These are phyloP conservation scores for Chaetomium fimeti DNA, from an alignment of 495 filamentous ascomycete genomes.

Conservation along the genomic window DNA sequence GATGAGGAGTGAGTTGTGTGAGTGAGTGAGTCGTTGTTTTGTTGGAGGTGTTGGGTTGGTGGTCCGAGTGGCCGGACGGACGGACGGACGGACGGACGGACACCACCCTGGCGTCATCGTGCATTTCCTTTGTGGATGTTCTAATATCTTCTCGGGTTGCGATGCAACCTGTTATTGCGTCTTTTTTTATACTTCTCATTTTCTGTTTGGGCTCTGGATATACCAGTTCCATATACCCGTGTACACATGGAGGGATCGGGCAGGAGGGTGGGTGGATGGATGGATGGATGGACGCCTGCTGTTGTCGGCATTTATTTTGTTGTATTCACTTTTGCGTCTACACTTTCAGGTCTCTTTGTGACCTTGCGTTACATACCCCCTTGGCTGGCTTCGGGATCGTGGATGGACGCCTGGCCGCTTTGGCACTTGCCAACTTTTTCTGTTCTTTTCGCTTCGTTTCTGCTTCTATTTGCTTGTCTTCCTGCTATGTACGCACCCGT, in stretches of 20 bases:
- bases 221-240: constrained; percentile 9
- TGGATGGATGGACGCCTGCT: constrained; percentile 1
- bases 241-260: not conserved
- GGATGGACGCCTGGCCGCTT: too few relatives aligned
- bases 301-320: constrained; percentile 3
- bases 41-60: too few relatives aligned
- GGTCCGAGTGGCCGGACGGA: too few relatives aligned
- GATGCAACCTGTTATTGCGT: not conserved
- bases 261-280: not conserved
- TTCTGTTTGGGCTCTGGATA: constrained; percentile 15
- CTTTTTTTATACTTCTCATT: constrained; percentile 2
- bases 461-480: not conserved
- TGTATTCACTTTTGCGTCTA: not conserved
- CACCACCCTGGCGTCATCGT: too few relatives aligned
- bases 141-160: constrained; percentile 2
- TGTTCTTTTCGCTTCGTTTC: not conserved
- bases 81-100: too few relatives aligned
- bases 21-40: too few relatives aligned
- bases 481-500: not conserved
- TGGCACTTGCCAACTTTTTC: not conserved
- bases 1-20: constrained; percentile 40
- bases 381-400: constrained; percentile 13
- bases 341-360: not conserved
- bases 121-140: constrained; percentile 2
- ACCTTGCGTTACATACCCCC: constrained; percentile 1